A percentile compares a stretch with the other conserved stretches of the same genome.
These are phyloP conservation scores for Dictyostelium firmibasis DNA, from an alignment of 78 protist genomes.

Conservation along the genomic window DNA sequence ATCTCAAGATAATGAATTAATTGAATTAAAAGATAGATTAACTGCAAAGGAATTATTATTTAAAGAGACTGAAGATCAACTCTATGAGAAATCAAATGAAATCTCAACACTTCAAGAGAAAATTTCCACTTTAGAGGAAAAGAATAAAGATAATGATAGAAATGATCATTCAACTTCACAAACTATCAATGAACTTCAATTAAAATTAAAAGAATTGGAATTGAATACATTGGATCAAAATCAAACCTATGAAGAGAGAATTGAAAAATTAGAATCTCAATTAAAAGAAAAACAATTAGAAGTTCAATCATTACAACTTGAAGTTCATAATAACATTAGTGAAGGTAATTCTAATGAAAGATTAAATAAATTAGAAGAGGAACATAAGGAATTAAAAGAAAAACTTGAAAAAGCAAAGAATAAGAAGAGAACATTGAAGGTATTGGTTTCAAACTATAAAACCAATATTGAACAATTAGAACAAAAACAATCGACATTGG, in stretches of 20 bases:
- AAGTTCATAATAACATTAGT: background rate
- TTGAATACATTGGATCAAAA: background rate
- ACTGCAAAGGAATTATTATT: background rate
- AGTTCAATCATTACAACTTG: background rate
- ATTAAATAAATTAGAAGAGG: background rate
- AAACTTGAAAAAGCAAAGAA: conserved; percentile 3
- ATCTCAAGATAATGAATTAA: background rate
- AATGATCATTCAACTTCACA: background rate
- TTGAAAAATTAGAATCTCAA: background rate
- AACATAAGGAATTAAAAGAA: background rate
- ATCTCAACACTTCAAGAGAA: background rate
- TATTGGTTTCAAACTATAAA: background rate
- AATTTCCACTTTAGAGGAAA: background rate
- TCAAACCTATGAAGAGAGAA: background rate
- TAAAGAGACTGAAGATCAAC: background rate
- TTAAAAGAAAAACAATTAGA: background rate
- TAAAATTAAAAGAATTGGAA: background rate
- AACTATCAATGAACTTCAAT: background rate
- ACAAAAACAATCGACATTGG: background rate
- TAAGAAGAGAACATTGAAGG: background rate
- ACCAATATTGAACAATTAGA: conserved; percentile 7
- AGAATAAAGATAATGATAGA: background rate
- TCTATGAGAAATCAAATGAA: background rate
- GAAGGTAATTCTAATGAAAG: background rate
- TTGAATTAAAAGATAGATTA: background rate